Evolutionary conservation across 805 yeast species (phyloP).

Genomic region (Naumovozyma dairenensis): DNA sequence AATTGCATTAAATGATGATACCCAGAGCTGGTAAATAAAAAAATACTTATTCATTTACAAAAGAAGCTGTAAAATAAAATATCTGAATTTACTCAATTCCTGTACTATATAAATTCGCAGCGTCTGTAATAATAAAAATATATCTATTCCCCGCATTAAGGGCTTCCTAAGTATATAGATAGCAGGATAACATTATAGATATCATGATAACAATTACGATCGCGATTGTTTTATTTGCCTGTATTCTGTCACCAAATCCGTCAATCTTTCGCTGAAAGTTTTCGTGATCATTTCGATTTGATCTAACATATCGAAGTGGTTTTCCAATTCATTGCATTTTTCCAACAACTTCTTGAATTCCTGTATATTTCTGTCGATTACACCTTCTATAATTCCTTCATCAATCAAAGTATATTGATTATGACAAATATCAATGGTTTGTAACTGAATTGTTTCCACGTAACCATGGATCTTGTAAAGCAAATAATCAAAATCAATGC

Average conservation of each 20-base stretch:
- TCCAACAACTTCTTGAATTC: slow-evolving; percentile 32
- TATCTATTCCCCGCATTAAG: too few species aligned
- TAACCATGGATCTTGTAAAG: slow-evolving; percentile 52
- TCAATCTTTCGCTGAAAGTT: slow-evolving; percentile 32
- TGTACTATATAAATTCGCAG: too few species aligned
- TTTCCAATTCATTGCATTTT: slow-evolving; percentile 42
- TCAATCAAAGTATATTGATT: slow-evolving; percentile 19
- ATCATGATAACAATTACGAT: too few species aligned
- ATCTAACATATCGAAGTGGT: slow-evolving; percentile 42
- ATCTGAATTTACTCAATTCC: too few species aligned
- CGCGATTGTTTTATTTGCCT: slow-evolving; percentile 6
- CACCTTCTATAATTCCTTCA: slow-evolving; percentile 18
- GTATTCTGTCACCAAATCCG: slow-evolving; percentile 23
- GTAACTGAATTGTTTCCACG: slow-evolving; percentile 38
- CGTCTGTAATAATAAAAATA: too few species aligned
- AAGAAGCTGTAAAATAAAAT: too few species aligned
- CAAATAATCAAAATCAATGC: slow-evolving; percentile 55
- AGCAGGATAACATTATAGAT: too few species aligned
- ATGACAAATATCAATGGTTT: slow-evolving; percentile 27
- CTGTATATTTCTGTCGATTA: slow-evolving; percentile 34
- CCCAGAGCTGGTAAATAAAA: slow-evolving; percentile 16
- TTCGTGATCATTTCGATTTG: slow-evolving; percentile 37
- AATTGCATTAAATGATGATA: slow-evolving; percentile 18
- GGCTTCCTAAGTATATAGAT: too few species aligned
- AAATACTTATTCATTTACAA: too few species aligned